Percentiles rank a stretch among this genome's conserved stretches.
Conservation (phyloP, 148 eudicot species). For the Amaranthus palmeri region DNA sequence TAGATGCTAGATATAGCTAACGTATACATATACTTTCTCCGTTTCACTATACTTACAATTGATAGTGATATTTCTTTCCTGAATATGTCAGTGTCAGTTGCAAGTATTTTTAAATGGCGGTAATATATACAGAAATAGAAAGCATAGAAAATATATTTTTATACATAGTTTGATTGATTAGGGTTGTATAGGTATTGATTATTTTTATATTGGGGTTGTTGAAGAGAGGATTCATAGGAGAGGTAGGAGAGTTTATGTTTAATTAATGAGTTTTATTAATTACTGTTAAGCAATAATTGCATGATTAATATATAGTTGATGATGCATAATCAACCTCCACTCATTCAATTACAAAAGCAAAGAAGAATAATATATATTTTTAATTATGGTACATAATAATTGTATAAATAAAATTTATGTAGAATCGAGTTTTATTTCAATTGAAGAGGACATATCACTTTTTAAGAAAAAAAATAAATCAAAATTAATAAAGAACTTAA, state of each 20-base stretch:
- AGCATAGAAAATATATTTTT: neutral
- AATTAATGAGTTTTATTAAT: slow-evolving; percentile 17
- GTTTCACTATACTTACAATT: too few species aligned
- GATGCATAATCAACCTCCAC: slow-evolving; percentile 20
- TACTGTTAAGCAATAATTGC: slow-evolving; percentile 27
- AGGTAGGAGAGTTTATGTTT: slow-evolving; percentile 15
- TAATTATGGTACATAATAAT: neutral
- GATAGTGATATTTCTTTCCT: neutral
- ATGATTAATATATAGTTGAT: slow-evolving; percentile 23
- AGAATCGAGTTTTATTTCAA: too few species aligned
- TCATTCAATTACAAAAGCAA: slow-evolving; percentile 17
- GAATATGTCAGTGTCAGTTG: neutral
- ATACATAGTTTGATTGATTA: slow-evolving; percentile 13
- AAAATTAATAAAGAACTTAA: slow-evolving; percentile 12
- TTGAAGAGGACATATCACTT: too few species aligned
- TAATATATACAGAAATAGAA: slow-evolving; percentile 3
- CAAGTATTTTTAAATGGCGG: neutral
- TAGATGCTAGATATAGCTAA: too few species aligned
- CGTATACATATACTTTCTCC: too few species aligned
- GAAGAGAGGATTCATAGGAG: slow-evolving; percentile 10
- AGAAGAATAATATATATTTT: neutral
- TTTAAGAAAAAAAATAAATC: neutral
- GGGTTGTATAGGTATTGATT: slow-evolving; percentile 17
- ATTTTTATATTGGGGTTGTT: slow-evolving; percentile 24
- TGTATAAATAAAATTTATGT: neutral